Evolutionary conservation across 495 filamentous ascomycete genomes (phyloP), one percentile per base, ranked within the genome.

Genomic region (Monascus purpureus): DNA sequence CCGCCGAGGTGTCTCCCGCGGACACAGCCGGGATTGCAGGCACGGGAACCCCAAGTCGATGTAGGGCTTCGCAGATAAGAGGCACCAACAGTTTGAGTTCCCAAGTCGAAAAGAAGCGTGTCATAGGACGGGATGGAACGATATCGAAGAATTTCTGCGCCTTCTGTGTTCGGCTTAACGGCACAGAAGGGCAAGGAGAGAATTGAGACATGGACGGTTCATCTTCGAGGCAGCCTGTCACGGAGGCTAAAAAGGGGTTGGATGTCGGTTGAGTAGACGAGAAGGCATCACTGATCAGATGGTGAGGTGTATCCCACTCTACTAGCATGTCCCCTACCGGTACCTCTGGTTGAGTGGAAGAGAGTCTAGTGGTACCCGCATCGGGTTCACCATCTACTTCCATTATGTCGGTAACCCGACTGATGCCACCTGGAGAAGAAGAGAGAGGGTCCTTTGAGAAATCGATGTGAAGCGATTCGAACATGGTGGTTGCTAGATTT

Each of bases 131-230:
- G 12, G 72, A 67, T 8, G 82, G 88, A 19, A 80, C 58, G 40
- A 99, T 90, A 53, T 99, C 90, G 32, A 70, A 68, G 69, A 96
- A 99, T 20, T 68, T 71, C 31, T 77, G 75, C 4, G 90, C 90
- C 32, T 77, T 77, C 48, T 99, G 90, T 8, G 90, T 99, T 25
- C 74, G 68, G 38, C 62, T 81, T 8, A 94, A 43, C 1, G 84
- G 83, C 1, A 93, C 77, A n/a, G 73, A 67, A 3, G 85, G 86
- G 5, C 68, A 72, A 16, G 76, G 67, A 6, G 83, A 78, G 68
- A 99, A 96, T 55, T 99, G 90, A 17, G 73, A 80, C 75, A 95
- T 81, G 22, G 77, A 77, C 6, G 86, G 90, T 48, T 97, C 90
- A 43, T 93, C 82, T 32, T 75, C 73, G 7, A 96, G 72, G 33